Base-by-base conservation (phyloP, 2,329 filamentous ascomycete species). In the Colletotrichum horii region DNA sequence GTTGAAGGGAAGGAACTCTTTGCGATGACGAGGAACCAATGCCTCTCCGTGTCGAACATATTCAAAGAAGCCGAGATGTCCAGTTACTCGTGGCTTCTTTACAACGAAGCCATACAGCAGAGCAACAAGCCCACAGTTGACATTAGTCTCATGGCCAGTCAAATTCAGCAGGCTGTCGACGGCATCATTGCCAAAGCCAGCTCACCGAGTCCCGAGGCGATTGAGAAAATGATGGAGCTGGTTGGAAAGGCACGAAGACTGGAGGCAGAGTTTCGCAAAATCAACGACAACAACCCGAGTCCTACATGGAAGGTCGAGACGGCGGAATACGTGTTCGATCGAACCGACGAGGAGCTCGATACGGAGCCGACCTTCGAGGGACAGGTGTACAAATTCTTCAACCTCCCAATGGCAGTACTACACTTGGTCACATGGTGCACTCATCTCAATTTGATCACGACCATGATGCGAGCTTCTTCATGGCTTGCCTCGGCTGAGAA, bases 21-120 rank as follows among this genome's bases (percentile, higher is more conserved):
- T 43, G 67, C 74, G 58, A 77, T 78, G 78, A 79, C 78, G 14
- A 78, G 78, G 52, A 79, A 79, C 52, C 78, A 77, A 28, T 76
- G 78, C 55, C 56, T 79, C 14, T 69, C 75, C 24, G 65, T 79
- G n/a, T 76, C 75, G 24, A 76, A 72, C 30, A 36, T 79, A 8
- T 72, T 77, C 52, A 76, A 76, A 16, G 68, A 68, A 6, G 22
- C 68, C 4, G 78, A 79, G 36, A 48, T 70, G 43, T 64, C 76
- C 11, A 69, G 77, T 14, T 79, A 75, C 36, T 72, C 71, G 4
- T 79, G 78, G 78, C 65, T 79, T 4, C 61, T 79, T 14, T 73
- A 74, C 48, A 75, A 78, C 48, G 70, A 77, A 12, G 70, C 74
- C 4, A 32, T 65, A 15, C 64, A 75, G 15, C n/a, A 48, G 8